Percentiles rank a stretch among this genome's conserved stretches.
phyloP scores from a whole-genome alignment of 352 stramenopile species.

The Globisporangium ultimum region DNA sequence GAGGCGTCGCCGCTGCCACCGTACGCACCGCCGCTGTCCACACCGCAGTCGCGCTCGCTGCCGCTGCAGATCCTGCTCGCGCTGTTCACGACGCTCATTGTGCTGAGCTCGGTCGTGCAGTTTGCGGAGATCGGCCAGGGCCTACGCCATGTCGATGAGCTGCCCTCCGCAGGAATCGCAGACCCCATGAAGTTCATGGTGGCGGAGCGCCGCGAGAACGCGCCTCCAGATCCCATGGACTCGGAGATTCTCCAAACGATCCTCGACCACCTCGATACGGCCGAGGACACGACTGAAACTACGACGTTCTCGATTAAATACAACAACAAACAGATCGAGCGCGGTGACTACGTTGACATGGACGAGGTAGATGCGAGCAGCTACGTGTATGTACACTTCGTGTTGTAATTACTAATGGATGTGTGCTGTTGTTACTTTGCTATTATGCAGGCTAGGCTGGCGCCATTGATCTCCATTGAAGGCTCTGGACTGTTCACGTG shows the following conservation, averaged over 20 bases:
- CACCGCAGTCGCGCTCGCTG: conserved; percentile 27
- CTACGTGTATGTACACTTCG: not conserved
- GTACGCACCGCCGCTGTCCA: conserved; percentile 17
- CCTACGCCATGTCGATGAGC: conserved; percentile 8
- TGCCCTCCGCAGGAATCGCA: not conserved
- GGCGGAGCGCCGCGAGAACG: not conserved
- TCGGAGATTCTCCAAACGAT: conserved; percentile 8
- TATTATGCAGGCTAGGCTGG: conserved; percentile 5
- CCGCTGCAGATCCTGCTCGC: conserved; percentile 30
- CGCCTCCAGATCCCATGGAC: conserved; percentile 3
- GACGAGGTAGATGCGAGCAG: conserved; percentile 19
- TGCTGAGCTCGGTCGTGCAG: conserved; percentile 21
- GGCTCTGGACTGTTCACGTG: conserved; percentile 43
- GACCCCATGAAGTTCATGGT: conserved; percentile 8
- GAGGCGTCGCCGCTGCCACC: conserved; percentile 14
- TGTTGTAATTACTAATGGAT: not conserved
- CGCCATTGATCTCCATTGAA: conserved; percentile 30
- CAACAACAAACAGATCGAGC: conserved; percentile 13
- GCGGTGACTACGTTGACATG: conserved; percentile 33
- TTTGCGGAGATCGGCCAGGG: conserved; percentile 20
- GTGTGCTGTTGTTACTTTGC: too few relatives aligned
- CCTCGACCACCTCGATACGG: conserved; percentile 11
- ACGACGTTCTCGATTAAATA: conserved; percentile 28
- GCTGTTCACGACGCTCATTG: conserved; percentile 28
- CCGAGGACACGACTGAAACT: not conserved